phyloP scores from a whole-genome alignment of 768 basidiomycete genomes.

The Pleurotus djamor region DNA sequence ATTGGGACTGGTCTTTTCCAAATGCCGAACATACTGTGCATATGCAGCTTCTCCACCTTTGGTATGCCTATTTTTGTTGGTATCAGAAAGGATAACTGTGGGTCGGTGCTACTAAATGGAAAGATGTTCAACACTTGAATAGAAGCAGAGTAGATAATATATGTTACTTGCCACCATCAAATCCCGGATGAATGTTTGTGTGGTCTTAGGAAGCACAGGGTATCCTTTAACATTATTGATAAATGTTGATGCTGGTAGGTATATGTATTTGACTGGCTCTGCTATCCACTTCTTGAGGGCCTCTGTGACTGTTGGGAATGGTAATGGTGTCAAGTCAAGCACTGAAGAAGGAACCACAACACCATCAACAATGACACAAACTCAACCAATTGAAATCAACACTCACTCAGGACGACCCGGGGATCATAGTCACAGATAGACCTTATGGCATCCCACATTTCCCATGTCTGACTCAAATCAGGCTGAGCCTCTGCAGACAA shows the following conservation, averaged over 20 bases:
- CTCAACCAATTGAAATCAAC: not conserved
- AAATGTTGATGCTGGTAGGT: constrained; percentile 87
- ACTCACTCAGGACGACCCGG: constrained; percentile 69
- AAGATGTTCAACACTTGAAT: constrained; percentile 11
- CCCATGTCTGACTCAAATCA: constrained; percentile 83
- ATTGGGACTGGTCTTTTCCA: constrained; percentile 75
- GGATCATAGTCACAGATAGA: constrained; percentile 84
- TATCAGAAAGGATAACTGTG: constrained; percentile 77
- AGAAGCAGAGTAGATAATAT: constrained; percentile 6
- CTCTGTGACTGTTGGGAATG: constrained; percentile 74
- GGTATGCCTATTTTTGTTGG: constrained; percentile 59
- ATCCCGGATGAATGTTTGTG: constrained; percentile 87
- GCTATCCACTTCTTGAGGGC: constrained; percentile 89
- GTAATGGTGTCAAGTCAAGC: constrained; percentile 80
- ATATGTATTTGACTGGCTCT: constrained; percentile 87
- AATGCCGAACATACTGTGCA: constrained; percentile 81
- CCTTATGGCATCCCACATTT: constrained; percentile 97
- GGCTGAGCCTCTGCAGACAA: constrained; percentile 35
- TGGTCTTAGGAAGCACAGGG: constrained; percentile 92
- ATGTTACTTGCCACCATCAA: constrained; percentile 72
- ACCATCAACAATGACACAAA: not conserved
- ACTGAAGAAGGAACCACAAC: constrained; percentile 44
- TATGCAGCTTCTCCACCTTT: constrained; percentile 87
- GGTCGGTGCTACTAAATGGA: constrained; percentile 69
- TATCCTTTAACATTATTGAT: constrained; percentile 96